These are phyloP conservation scores for Coemansia sp. DNA, from an alignment of 371 early-diverging fungal species.

Conservation along the genomic window DNA sequence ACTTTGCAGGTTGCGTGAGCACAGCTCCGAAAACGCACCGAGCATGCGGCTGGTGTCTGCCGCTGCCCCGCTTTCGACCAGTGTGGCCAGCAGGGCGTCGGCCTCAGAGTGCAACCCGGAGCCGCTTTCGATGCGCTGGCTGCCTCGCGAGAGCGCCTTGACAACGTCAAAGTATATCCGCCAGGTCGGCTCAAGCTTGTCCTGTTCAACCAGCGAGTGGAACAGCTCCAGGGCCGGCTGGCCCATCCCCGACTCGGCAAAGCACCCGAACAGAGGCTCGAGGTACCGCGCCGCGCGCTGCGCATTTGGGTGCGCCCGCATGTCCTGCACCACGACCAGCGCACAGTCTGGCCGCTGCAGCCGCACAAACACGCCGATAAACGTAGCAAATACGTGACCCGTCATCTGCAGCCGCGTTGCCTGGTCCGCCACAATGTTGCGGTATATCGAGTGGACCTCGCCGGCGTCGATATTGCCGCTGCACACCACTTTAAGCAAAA, in stretches of 20 bases:
- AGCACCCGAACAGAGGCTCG: conserved; percentile 14
- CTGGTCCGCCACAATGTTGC: conserved; percentile 4
- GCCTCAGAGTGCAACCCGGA: background rate
- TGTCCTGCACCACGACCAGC: conserved; percentile 9
- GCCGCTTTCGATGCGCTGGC: background rate
- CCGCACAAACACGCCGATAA: conserved; percentile 33
- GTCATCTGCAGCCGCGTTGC: conserved; percentile 8
- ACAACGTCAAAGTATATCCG: conserved; percentile 8
- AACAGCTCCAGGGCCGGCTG: conserved; percentile 17
- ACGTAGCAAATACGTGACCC: conserved; percentile 26
- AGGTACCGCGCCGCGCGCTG: conserved; percentile 1
- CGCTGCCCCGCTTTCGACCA: conserved; percentile 1
- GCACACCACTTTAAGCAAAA: conserved; percentile 24
- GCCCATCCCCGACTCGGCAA: conserved; percentile 17
- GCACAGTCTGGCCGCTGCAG: conserved; percentile 22
- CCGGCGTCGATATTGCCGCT: conserved; percentile 8
- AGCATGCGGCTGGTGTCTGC: conserved; percentile 6
- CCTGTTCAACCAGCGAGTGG: conserved; percentile 7
- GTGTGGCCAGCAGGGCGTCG: conserved; percentile 9
- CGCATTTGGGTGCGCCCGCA: conserved; percentile 23
- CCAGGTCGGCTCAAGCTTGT: conserved; percentile 26
- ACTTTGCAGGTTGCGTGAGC: background rate
- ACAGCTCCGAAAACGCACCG: conserved; percentile 13
- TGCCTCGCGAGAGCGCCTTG: conserved; percentile 15
- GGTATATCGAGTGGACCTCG: conserved; percentile 17